These are phyloP conservation scores for Pyrenochaeta sp. DNA, from an alignment of 2,329 filamentous ascomycete genomes.

Conservation along the genomic window DNA sequence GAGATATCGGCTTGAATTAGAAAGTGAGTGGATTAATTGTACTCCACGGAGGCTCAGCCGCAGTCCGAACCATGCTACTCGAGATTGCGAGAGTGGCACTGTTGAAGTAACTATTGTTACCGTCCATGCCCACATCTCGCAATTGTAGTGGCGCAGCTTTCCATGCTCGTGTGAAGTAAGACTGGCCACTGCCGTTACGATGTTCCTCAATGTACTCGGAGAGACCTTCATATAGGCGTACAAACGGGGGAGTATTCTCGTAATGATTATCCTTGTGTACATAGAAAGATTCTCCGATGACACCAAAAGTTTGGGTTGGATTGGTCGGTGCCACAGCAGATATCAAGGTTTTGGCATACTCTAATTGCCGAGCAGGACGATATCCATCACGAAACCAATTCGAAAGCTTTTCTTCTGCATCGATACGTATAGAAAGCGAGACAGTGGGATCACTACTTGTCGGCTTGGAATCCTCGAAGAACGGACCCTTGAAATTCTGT, in stretches of 20 bases:
- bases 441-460: slow-evolving; percentile 37
- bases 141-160: slow-evolving; percentile 47
- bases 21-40: background rate
- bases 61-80: background rate
- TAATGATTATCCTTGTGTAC: slow-evolving; percentile 6
- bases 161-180: slow-evolving; percentile 53
- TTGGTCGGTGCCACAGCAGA: slow-evolving; percentile 20
- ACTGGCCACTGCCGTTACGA: slow-evolving; percentile 28
- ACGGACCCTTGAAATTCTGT: slow-evolving; percentile 49
- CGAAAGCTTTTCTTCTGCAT: slow-evolving; percentile 47
- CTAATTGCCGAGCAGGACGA: slow-evolving; percentile 34
- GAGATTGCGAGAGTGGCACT: background rate
- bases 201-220: slow-evolving; percentile 50
- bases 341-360: slow-evolving; percentile 34
- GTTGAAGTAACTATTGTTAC: slow-evolving; percentile 52
- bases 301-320: slow-evolving; percentile 17
- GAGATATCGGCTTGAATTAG: background rate
- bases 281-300: slow-evolving; percentile 16
- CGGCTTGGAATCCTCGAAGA: slow-evolving; percentile 45
- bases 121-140: slow-evolving; percentile 48
- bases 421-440: slow-evolving; percentile 28
- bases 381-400: slow-evolving; percentile 53
- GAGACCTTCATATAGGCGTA: slow-evolving; percentile 55
- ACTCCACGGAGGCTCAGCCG: background rate
- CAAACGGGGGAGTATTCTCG: slow-evolving; percentile 48